Evolutionary conservation across 768 basidiomycete species (phyloP).

Genomic region (Podaxis mareebaensis): DNA sequence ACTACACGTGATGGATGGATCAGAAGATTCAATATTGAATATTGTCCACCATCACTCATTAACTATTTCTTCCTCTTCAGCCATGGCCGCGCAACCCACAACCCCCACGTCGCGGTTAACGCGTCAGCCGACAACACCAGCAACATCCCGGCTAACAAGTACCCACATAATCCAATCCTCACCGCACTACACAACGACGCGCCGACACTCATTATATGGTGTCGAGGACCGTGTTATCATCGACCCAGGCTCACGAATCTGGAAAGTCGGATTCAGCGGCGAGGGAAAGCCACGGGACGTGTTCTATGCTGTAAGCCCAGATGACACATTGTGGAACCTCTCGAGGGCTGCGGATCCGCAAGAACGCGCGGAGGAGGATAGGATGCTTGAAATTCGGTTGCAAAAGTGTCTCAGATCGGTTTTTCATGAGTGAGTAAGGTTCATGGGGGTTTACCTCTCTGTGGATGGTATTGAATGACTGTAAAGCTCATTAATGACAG

Average conservation of each 20-base stretch:
- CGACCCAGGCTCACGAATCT: conserved; percentile 90
- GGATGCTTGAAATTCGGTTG: conserved; percentile 66
- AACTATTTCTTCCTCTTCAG: background rate
- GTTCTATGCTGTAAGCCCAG: conserved; percentile 57
- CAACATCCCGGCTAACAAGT: conserved; percentile 49
- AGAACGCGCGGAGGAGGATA: conserved; percentile 73
- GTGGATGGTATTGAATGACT: conserved; percentile 19
- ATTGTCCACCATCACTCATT: background rate
- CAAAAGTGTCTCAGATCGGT: conserved; percentile 72
- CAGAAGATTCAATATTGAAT: background rate
- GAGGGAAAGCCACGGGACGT: conserved; percentile 90
- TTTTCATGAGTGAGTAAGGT: conserved; percentile 74
- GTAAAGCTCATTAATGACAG: conserved; percentile 83
- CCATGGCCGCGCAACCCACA: conserved; percentile 37
- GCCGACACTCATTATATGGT: conserved; percentile 93
- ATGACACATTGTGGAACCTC: conserved; percentile 59
- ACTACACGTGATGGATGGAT: conserved; percentile 6
- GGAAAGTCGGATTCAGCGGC: conserved; percentile 98
- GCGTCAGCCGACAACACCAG: conserved; percentile 51
- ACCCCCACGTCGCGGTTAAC: conserved; percentile 42
- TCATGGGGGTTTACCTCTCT: background rate
- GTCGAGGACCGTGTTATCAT: conserved; percentile 95
- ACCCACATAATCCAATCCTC: conserved; percentile 61
- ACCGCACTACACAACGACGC: conserved; percentile 81
- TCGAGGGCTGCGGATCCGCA: conserved; percentile 51